These are phyloP conservation scores for Beauveria asiatica DNA, from an alignment of 2,329 filamentous ascomycete species.

Conservation along the genomic window DNA sequence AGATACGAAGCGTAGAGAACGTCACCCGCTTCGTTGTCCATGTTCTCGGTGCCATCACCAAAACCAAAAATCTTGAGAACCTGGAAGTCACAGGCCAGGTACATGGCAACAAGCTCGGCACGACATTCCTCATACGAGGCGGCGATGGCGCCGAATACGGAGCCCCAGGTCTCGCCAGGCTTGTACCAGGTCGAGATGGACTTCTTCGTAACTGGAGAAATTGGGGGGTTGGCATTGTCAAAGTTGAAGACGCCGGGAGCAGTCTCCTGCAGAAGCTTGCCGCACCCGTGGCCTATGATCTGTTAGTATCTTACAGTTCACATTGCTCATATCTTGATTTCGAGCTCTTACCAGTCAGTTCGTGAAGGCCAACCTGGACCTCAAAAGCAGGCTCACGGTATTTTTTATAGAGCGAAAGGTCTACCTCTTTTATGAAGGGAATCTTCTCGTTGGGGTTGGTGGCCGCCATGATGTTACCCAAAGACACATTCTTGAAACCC, in stretches of 20 bases:
- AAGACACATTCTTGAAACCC: constrained; percentile 87
- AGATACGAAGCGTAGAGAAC: constrained; percentile 85
- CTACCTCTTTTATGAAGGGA: constrained; percentile 75
- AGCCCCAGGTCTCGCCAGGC: constrained; percentile 89
- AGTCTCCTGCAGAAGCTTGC: constrained; percentile 88
- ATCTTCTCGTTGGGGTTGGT: constrained; percentile 89
- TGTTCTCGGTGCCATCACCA: constrained; percentile 65
- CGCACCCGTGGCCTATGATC: constrained; percentile 68
- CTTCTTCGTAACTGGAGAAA: constrained; percentile 70
- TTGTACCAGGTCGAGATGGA: constrained; percentile 85
- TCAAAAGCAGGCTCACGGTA: constrained; percentile 86
- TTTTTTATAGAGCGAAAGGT: constrained; percentile 70
- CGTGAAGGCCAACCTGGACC: constrained; percentile 91
- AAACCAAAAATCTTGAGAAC: constrained; percentile 89
- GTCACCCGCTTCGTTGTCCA: constrained; percentile 71
- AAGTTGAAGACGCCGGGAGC: constrained; percentile 80
- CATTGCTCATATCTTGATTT: background rate
- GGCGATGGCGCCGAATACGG: constrained; percentile 80
- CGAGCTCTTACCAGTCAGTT: constrained; percentile 49
- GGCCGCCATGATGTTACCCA: constrained; percentile 86
- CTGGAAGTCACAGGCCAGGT: constrained; percentile 76
- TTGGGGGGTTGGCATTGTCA: constrained; percentile 69
- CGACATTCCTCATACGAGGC: constrained; percentile 91
- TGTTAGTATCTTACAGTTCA: too few relatives aligned
- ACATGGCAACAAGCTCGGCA: constrained; percentile 91